Percentiles rank a stretch among this genome's conserved stretches.
phyloP scores from a whole-genome alignment of 2,329 filamentous ascomycete species.

The Apiospora rasikravindrae region DNA sequence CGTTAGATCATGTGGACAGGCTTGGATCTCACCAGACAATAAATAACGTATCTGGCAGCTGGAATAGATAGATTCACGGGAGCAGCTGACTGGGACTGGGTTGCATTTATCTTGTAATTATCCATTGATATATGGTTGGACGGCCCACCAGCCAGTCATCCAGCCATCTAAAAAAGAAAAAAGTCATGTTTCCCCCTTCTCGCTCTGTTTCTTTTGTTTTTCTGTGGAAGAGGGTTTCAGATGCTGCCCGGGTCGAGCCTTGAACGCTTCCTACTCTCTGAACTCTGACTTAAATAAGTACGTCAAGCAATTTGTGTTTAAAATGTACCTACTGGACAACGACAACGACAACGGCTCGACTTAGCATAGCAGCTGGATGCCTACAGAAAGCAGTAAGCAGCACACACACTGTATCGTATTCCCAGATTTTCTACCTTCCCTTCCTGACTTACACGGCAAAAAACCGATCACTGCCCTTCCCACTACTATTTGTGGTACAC shows the following conservation, averaged over 20 bases:
- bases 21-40: not conserved
- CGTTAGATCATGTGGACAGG: not conserved
- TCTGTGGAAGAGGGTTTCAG: constrained; percentile 7
- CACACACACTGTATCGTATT: not conserved
- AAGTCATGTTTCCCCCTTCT: not conserved
- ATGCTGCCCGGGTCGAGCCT: constrained; percentile 11
- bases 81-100: not conserved
- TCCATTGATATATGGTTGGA: not conserved
- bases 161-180: not conserved
- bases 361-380: not conserved
- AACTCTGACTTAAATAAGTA: not conserved
- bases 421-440: not conserved
- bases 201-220: not conserved
- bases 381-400: not conserved
- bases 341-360: too few relatives aligned
- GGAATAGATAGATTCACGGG: not conserved
- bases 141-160: not conserved
- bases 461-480: not conserved
- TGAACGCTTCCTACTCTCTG: not conserved
- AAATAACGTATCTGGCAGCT: not conserved
- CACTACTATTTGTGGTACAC: constrained; percentile 12
- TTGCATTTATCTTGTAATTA: not conserved
- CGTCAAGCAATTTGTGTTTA: not conserved
- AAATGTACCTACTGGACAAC: not conserved
- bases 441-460: not conserved